A percentile compares a stretch with the other conserved stretches of the same genome.
phyloP scores from a whole-genome alignment of 2,329 filamentous ascomycete genomes.

The Stachybotrys chlorohalonatus region DNA sequence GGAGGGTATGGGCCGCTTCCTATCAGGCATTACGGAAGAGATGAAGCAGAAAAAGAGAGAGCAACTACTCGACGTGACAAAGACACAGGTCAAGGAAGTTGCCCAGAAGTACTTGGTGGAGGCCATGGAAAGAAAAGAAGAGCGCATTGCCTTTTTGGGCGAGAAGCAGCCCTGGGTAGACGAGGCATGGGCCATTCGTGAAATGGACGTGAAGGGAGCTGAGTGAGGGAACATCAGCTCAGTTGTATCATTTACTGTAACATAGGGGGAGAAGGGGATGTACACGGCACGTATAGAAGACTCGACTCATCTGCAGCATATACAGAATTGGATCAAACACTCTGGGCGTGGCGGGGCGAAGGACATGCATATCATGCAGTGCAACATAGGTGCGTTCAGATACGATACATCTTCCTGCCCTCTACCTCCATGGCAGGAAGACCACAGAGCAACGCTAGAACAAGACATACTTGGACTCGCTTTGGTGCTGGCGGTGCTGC shows the following conservation, averaged over 20 bases:
- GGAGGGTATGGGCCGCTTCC: conserved; percentile 79
- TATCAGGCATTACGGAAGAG: conserved; percentile 75
- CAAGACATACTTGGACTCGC: conserved; percentile 17
- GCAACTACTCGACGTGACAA: conserved; percentile 76
- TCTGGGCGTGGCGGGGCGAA: not conserved
- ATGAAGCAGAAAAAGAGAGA: conserved; percentile 83
- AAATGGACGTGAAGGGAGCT: conserved; percentile 56
- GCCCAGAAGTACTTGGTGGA: conserved; percentile 78
- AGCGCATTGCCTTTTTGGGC: conserved; percentile 67
- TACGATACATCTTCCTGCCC: conserved; percentile 55
- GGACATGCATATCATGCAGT: not conserved
- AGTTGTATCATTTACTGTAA: conserved; percentile 7
- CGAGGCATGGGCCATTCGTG: conserved; percentile 62
- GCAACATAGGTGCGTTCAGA: conserved; percentile 40
- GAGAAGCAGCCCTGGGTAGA: conserved; percentile 76
- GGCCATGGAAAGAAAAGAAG: conserved; percentile 46
- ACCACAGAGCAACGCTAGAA: conserved; percentile 55
- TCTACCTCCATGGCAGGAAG: conserved; percentile 40
- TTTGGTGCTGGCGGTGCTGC: conserved; percentile 8
- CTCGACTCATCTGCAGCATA: conserved; percentile 7
- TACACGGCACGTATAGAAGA: conserved; percentile 17
- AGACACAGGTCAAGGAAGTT: conserved; percentile 68
- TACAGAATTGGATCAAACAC: not conserved
- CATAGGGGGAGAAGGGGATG: conserved; percentile 10
- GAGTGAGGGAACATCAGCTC: conserved; percentile 11